Conservation (phyloP, 805 yeast genomes). For the Candida peoriensis region DNA sequence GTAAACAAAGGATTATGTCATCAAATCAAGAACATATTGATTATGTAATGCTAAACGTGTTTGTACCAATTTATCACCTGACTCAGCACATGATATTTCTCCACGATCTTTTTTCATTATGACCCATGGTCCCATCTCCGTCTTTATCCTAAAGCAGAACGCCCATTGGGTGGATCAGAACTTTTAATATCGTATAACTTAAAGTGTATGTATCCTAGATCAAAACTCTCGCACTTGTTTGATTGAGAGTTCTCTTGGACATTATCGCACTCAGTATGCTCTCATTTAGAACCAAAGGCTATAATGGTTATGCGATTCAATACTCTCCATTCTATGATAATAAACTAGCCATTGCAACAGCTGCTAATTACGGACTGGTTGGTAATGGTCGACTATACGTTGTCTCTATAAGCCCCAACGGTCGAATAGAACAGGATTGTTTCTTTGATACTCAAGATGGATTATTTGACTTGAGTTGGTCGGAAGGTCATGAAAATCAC, state of each 20-base stretch:
- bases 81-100: too few relatives aligned
- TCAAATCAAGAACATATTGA: not conserved
- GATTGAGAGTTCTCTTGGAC: not conserved
- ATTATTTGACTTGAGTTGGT: slow-evolving; percentile 83
- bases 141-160: too few relatives aligned
- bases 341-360: slow-evolving; percentile 82
- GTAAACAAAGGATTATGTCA: slow-evolving; percentile 1
- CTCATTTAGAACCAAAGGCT: slow-evolving; percentile 68
- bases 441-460: slow-evolving; percentile 92
- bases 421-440: slow-evolving; percentile 48
- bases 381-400: slow-evolving; percentile 86
- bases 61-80: too few relatives aligned
- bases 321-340: slow-evolving; percentile 92
- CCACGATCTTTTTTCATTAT: too few relatives aligned
- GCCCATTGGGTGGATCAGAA: not conserved
- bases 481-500: slow-evolving; percentile 86
- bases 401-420: slow-evolving; percentile 62
- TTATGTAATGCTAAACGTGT: not conserved
- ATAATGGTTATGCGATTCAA: slow-evolving; percentile 80
- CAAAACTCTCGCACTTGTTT: not conserved
- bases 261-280: slow-evolving; percentile 42
- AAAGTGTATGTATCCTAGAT: too few relatives aligned
- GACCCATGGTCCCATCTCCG: too few relatives aligned
- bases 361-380: slow-evolving; percentile 90
- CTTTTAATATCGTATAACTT: not conserved